A percentile compares a stretch with the other conserved stretches of the same genome.
phyloP scores from a whole-genome alignment of 2,329 filamentous ascomycete genomes.

The Colletotrichum tamarilloi region DNA sequence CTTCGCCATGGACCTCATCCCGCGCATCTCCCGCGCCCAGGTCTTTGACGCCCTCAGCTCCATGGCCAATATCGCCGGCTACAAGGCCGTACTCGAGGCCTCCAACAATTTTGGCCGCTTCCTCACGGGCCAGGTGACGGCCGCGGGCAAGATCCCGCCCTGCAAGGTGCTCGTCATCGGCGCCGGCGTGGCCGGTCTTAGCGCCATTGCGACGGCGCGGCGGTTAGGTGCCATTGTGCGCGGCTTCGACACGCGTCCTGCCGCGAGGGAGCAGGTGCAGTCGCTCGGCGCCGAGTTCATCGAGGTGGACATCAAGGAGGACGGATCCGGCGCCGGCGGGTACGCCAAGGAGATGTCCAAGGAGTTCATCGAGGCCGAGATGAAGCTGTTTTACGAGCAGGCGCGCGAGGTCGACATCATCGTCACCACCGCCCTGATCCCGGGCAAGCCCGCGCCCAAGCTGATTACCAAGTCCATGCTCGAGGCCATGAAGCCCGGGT shows the following conservation, averaged over 20 bases:
- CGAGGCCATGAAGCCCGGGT: conserved; percentile 88
- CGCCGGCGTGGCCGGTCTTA: conserved; percentile 88
- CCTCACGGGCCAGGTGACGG: conserved; percentile 88
- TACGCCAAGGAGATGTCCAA: conserved; percentile 96
- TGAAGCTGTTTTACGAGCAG: conserved; percentile 91
- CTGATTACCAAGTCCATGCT: conserved; percentile 85
- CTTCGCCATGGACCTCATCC: conserved; percentile 95
- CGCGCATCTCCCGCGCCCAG: conserved; percentile 88
- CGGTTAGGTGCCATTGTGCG: conserved; percentile 90
- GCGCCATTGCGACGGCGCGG: conserved; percentile 87
- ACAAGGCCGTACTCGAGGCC: conserved; percentile 90
- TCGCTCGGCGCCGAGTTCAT: conserved; percentile 91
- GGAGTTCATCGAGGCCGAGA: conserved; percentile 91
- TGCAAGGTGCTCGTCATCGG: conserved; percentile 93
- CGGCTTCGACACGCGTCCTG: conserved; percentile 91
- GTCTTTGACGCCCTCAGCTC: conserved; percentile 90
- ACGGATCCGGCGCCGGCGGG: conserved; percentile 84
- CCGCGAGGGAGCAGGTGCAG: conserved; percentile 88
- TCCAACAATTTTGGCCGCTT: conserved; percentile 92
- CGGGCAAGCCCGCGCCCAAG: conserved; percentile 83
- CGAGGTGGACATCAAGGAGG: conserved; percentile 86
- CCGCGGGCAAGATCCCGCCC: conserved; percentile 89
- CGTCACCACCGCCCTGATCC: conserved; percentile 92
- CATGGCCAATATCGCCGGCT: conserved; percentile 95
- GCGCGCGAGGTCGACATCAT: conserved; percentile 91